phyloP scores from a whole-genome alignment of 768 basidiomycete genomes.

The Astraeus odoratus region DNA sequence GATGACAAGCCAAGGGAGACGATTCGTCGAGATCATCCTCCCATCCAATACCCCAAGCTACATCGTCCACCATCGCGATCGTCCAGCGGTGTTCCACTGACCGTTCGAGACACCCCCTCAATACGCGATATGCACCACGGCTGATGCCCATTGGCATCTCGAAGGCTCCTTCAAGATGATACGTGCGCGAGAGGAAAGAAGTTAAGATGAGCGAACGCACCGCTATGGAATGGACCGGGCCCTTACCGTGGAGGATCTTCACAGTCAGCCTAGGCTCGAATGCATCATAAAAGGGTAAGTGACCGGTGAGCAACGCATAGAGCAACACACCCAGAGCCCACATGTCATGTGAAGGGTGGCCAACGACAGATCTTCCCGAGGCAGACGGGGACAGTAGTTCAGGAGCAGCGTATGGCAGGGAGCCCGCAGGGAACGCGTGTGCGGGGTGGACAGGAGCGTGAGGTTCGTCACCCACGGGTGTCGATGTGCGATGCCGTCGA shows the following conservation, averaged over 20 bases:
- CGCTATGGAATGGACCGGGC: conserved; percentile 12
- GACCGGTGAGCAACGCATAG: conserved; percentile 75
- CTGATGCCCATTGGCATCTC: conserved; percentile 51
- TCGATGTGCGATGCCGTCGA: conserved; percentile 45
- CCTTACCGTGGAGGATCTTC: conserved; percentile 81
- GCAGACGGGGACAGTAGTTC: conserved; percentile 69
- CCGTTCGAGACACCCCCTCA: conserved; percentile 74
- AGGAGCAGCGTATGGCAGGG: conserved; percentile 85
- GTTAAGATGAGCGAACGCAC: background rate
- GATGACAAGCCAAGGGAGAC: conserved; percentile 1
- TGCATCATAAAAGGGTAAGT: conserved; percentile 81
- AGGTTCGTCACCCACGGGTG: conserved; percentile 30
- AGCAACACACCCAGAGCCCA: conserved; percentile 95
- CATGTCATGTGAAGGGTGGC: conserved; percentile 78
- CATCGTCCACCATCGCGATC: conserved; percentile 73
- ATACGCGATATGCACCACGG: conserved; percentile 57
- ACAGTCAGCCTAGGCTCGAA: conserved; percentile 90
- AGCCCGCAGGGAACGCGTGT: conserved; percentile 63
- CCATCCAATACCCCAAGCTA: conserved; percentile 77
- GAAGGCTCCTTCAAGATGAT: conserved; percentile 45
- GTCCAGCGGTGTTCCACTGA: conserved; percentile 63
- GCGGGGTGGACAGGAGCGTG: conserved; percentile 26
- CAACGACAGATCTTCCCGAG: conserved; percentile 26
- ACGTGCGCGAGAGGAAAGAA: conserved; percentile 8
- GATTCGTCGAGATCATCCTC: conserved; percentile 39